Evolutionary conservation across 257 asterid genomes (phyloP).

Genomic region (Primulina tabacum): DNA sequence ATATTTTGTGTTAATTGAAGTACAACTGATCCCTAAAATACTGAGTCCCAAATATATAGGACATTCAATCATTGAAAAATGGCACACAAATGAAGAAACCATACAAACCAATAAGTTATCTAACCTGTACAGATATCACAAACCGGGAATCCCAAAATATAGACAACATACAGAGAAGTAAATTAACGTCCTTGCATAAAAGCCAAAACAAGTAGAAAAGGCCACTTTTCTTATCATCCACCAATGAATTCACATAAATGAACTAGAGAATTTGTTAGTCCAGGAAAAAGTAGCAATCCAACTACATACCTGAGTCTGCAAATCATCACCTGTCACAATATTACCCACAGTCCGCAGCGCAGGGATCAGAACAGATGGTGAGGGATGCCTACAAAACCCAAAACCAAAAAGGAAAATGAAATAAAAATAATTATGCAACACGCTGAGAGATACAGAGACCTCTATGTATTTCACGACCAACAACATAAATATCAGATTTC

Average conservation of each 20-base stretch:
- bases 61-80: not conserved
- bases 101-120: not conserved
- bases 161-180: not conserved
- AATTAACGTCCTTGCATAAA: not conserved
- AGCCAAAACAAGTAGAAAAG: not conserved
- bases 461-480: not conserved
- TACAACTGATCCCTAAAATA: too few relatives aligned
- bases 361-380: slow-evolving; percentile 53
- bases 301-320: slow-evolving; percentile 47
- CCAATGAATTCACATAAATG: not conserved
- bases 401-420: not conserved
- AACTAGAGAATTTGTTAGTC: not conserved
- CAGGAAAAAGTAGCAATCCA: slow-evolving; percentile 9
- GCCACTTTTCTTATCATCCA: slow-evolving; percentile 1
- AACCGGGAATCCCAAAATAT: not conserved
- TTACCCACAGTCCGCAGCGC: slow-evolving; percentile 53
- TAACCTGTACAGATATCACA: not conserved
- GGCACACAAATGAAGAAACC: not conserved
- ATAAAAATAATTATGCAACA: not conserved
- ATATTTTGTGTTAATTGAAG: too few relatives aligned
- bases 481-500: not conserved
- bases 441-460: not conserved
- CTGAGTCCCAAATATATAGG: not conserved
- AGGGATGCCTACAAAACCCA: slow-evolving; percentile 38
- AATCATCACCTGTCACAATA: slow-evolving; percentile 52